Base-by-base conservation (phyloP, 306 rosid genomes). In the Vigna trinervia region DNA sequence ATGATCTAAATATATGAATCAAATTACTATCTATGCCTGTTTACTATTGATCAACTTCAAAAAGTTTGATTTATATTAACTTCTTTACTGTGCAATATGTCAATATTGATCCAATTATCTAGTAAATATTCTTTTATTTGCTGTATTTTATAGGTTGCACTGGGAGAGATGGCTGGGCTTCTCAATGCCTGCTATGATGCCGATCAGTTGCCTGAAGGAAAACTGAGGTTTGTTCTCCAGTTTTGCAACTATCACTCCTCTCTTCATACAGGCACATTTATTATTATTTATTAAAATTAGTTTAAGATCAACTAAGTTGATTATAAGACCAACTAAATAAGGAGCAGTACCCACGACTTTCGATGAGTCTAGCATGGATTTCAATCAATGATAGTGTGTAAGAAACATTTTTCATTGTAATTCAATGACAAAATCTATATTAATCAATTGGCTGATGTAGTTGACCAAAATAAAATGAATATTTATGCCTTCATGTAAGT, bases 111-210 rank as follows among this genome's bases (percentile, higher is more conserved):
- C 20, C 41, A 47, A 52, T 53, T 64, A 19, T 71, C 58, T 52
- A 6, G 41, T 60, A 71, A 54, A 13, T 32, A 8, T 56, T 54
- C 74, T 71, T 3, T 71, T 72, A 26, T 71, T 57, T 65, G 20
- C 34, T 70, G 39, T 36, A 48, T 65, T 58, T 32, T 67, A 5
- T 56, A 95, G 97, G 98, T 95, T 73, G 99, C 97, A 67, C 88
- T 92, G 32, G 99, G 97, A 41, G 97, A 90, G 83, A 90, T 90
- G 97, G 91, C 86, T 22, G 97, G 92, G 86, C 96, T 95, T 91
- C 82, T 30, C 73, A 28, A 28, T 3, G 92, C 91, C 19, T 89
- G 91, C 12, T 89, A 85, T 73, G 90, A 95, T 68, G 97, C 99
- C 7, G 91, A 92, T 84, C 76, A 80, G 78, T 83, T 95, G 81